These are phyloP conservation scores for Thielaviopsis ethacetica DNA, from an alignment of 2,329 filamentous ascomycete genomes.

Conservation along the genomic window DNA sequence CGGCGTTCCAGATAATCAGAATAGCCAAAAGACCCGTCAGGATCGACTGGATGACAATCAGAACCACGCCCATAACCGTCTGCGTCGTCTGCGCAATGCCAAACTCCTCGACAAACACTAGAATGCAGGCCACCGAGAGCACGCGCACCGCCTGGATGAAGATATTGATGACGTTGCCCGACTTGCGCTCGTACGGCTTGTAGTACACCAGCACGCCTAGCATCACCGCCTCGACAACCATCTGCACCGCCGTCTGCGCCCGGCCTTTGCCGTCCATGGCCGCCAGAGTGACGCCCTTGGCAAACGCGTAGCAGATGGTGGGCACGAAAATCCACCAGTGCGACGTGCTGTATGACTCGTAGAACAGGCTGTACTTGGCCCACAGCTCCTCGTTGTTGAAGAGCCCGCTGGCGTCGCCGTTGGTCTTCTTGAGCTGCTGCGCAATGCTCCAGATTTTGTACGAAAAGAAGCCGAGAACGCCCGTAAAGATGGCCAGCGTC, in stretches of 20 bases:
- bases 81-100: slow-evolving; percentile 82
- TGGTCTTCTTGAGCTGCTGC: slow-evolving; percentile 51
- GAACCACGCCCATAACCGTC: slow-evolving; percentile 80
- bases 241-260: slow-evolving; percentile 60
- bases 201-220: slow-evolving; percentile 66
- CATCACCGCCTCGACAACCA: slow-evolving; percentile 68
- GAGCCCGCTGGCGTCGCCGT: slow-evolving; percentile 57
- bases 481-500: slow-evolving; percentile 68
- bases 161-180: slow-evolving; percentile 86
- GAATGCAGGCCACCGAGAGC: slow-evolving; percentile 71
- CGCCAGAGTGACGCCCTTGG: slow-evolving; percentile 73
- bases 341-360: slow-evolving; percentile 83
- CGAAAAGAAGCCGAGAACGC: slow-evolving; percentile 63
- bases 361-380: slow-evolving; percentile 94
- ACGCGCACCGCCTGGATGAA: slow-evolving; percentile 79
- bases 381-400: slow-evolving; percentile 84
- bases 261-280: slow-evolving; percentile 74
- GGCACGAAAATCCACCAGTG: slow-evolving; percentile 98
- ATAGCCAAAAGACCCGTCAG: slow-evolving; percentile 73
- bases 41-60: slow-evolving; percentile 79
- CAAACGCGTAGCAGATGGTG: slow-evolving; percentile 75
- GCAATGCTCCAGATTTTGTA: slow-evolving; percentile 71
- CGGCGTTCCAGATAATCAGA: slow-evolving; percentile 74
- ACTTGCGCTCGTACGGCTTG: slow-evolving; percentile 72
- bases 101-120: slow-evolving; percentile 88